Conservation (phyloP, 2,329 filamentous ascomycete genomes). For the Cadophora sp. region DNA sequence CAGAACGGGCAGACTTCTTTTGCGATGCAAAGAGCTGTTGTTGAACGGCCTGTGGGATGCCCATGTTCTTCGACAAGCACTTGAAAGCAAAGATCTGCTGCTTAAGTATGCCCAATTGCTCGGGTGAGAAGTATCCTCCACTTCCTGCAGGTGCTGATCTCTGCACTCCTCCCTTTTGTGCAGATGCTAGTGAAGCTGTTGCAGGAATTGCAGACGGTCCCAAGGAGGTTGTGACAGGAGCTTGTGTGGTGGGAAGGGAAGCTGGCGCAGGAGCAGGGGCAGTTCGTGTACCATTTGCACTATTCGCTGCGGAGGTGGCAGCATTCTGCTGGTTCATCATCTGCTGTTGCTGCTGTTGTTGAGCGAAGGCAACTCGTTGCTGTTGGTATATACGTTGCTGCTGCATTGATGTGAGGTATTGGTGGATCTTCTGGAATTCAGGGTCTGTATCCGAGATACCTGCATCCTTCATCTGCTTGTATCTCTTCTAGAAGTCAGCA, state of each 20-base stretch:
- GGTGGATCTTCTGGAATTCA: constrained; percentile 83
- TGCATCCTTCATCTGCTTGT: constrained; percentile 84
- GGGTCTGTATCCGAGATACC: constrained; percentile 84
- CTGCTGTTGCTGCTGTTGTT: constrained; percentile 54
- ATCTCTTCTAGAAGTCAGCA: constrained; percentile 68
- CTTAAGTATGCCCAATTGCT: constrained; percentile 79
- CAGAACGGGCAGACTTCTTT: constrained; percentile 54
- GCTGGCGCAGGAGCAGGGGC: constrained; percentile 48
- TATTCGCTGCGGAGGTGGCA: constrained; percentile 61
- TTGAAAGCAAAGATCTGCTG: constrained; percentile 94
- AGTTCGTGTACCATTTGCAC: constrained; percentile 58
- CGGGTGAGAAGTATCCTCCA: constrained; percentile 72
- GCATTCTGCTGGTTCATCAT: constrained; percentile 60
- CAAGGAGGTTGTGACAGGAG: constrained; percentile 38
- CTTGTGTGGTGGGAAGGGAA: constrained; percentile 33
- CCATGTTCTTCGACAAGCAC: constrained; percentile 83
- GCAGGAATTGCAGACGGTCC: constrained; percentile 43
- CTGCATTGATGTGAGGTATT: constrained; percentile 76
- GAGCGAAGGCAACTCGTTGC: constrained; percentile 59
- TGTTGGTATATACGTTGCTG: constrained; percentile 55
- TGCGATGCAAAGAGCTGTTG: constrained; percentile 82
- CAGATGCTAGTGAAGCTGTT: constrained; percentile 32
- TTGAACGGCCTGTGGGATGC: constrained; percentile 79
- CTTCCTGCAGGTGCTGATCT: constrained; percentile 44
- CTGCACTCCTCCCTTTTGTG: constrained; percentile 40